These are phyloP conservation scores for Monilinia fructicola DNA, from an alignment of 2,329 filamentous ascomycete species.

Conservation along the genomic window DNA sequence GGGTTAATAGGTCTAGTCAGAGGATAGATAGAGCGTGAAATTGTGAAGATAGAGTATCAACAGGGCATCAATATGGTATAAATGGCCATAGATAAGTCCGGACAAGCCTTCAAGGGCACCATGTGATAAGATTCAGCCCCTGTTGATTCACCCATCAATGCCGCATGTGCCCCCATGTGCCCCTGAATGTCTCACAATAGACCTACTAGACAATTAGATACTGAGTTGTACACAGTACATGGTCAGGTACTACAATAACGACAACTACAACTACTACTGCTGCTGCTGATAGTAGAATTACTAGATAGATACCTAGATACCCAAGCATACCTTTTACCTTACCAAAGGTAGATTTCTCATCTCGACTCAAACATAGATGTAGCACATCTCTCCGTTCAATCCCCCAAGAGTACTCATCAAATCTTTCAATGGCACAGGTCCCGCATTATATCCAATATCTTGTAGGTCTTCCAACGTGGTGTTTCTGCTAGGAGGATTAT, in stretches of 20 bases:
- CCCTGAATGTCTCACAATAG: conserved; percentile 18
- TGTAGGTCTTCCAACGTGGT: conserved; percentile 44
- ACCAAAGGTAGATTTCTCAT: too few species aligned
- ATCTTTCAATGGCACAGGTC: conserved; percentile 39
- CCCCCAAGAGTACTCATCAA: conserved; percentile 46
- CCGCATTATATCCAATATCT: conserved; percentile 31
- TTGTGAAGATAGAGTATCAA: too few species aligned
- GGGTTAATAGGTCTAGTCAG: too few species aligned
- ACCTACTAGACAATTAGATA: background rate
- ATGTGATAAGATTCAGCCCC: conserved; percentile 15
- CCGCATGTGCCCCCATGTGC: too few species aligned
- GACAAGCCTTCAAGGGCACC: background rate
- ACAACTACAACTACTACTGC: too few species aligned
- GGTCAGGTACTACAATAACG: too few species aligned
- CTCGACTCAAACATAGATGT: conserved; percentile 43
- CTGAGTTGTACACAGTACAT: background rate
- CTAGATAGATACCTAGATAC: background rate
- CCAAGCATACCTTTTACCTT: background rate
- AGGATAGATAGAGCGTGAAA: too few species aligned
- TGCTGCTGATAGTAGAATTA: too few species aligned
- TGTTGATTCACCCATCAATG: conserved; percentile 1
- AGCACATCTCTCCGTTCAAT: conserved; percentile 43
- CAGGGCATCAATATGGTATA: too few species aligned
- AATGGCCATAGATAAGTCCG: background rate
- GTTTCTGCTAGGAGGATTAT: conserved; percentile 44